phyloP scores from a whole-genome alignment of 208 protist species.

The Zelonia costaricensis region DNA sequence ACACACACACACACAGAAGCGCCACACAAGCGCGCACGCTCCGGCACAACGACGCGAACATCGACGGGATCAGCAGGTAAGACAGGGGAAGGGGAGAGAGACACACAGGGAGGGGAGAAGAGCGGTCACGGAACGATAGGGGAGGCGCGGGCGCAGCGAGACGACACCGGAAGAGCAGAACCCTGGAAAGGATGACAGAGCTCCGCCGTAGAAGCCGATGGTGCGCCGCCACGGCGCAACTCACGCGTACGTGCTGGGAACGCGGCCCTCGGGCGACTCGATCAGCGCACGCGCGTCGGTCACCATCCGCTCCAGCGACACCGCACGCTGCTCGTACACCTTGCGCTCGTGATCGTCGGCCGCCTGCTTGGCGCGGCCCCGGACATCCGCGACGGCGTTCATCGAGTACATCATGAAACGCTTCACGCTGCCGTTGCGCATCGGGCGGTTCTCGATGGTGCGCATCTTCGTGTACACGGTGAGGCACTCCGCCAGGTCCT shows the following conservation, averaged over 20 bases:
- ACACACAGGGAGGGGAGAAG: too few relatives aligned
- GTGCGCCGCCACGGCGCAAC: too few relatives aligned
- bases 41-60: too few relatives aligned
- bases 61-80: too few relatives aligned
- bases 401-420: slow-evolving; percentile 47
- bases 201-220: too few relatives aligned
- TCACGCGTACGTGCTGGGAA: slow-evolving; percentile 30
- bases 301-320: slow-evolving; percentile 35
- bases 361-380: slow-evolving; percentile 6
- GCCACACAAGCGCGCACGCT: too few relatives aligned
- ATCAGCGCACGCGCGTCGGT: slow-evolving; percentile 38
- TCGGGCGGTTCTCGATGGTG: slow-evolving; percentile 25
- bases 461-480: slow-evolving; percentile 22
- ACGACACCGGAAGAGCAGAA: too few relatives aligned
- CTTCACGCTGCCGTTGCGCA: slow-evolving; percentile 50
- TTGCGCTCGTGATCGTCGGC: slow-evolving; percentile 16
- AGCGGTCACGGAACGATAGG: too few relatives aligned
- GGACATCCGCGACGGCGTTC: slow-evolving; percentile 26
- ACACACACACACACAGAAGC: too few relatives aligned
- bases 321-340: slow-evolving; percentile 16
- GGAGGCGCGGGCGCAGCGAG: too few relatives aligned
- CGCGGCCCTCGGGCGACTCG: slow-evolving; percentile 30
- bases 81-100: too few relatives aligned
- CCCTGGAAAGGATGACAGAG: too few relatives aligned
- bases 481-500: slow-evolving; percentile 19